Evolutionary conservation across 2,329 filamentous ascomycete genomes (phyloP), one percentile per base, ranked within the genome.

Genomic region (Neoarthrinium moseri): DNA sequence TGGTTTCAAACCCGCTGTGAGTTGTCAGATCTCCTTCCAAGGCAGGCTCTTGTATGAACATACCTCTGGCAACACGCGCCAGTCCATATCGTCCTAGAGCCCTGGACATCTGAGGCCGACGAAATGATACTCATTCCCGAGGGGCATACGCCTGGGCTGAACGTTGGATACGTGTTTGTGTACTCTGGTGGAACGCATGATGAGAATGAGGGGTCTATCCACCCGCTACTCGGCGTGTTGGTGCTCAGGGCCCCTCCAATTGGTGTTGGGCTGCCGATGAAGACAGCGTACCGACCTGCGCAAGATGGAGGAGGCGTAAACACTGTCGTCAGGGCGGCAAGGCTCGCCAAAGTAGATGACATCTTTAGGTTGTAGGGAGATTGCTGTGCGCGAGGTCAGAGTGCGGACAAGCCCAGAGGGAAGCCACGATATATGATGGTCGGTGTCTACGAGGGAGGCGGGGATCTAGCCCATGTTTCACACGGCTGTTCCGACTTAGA

Each of bases 21-120:
- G 10, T 43, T 12, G 18, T 33, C 18, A 23, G 30, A 12, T 12
- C n/a, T 8, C 30, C 5, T 6, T 12, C 2, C 2, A 6, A 6
- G n/a, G n/a, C n/a, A n/a, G n/a, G n/a, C n/a, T n/a, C n/a, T n/a
- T n/a, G n/a, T n/a, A n/a, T n/a, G n/a, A 5, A 5, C 29, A 21
- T 5, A 62, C 59, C 59, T 62, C 45, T 64, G 56, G 38, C 61
- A 64, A 24, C 60, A 63, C 17, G 53, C 51, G 43, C 56, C 59
- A 1, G 49, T 55, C 59, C 59, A 64, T 15, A 52, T 35, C 4
- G 56, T 60, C 26, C 47, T 54, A 4, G 41, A 33, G 2, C 43
- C 36, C 4, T 51, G 15, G 4, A 51, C 24, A 8, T 48, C 45
- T 8, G 45, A 56, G 5, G 30, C 46, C 1, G 53, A 53, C 6